A percentile compares a stretch with the other conserved stretches of the same genome.
Conservation (phyloP, 768 basidiomycete species). For the Pleurotus platypus region DNA sequence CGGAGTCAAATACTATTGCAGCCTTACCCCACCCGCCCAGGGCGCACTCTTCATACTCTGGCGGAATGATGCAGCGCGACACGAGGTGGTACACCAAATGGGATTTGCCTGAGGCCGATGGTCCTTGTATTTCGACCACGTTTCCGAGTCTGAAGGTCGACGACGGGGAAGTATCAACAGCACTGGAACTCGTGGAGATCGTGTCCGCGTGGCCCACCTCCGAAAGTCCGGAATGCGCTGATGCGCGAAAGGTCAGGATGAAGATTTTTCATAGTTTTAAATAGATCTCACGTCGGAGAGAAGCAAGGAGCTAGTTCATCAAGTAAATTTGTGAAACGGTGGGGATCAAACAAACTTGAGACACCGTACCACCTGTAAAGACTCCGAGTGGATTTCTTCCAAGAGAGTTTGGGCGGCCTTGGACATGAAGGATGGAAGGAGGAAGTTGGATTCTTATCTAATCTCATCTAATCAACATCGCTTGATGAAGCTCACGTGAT, state of each 20-base stretch:
- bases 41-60: slow-evolving; percentile 19
- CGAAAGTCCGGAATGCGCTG: slow-evolving; percentile 15
- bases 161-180: slow-evolving; percentile 1
- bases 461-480: neutral
- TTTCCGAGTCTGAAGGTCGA: slow-evolving; percentile 44
- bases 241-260: slow-evolving; percentile 4
- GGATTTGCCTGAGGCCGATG: slow-evolving; percentile 72
- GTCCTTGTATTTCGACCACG: slow-evolving; percentile 75
- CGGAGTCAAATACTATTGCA: slow-evolving; percentile 69
- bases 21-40: slow-evolving; percentile 63
- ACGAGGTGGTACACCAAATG: slow-evolving; percentile 70
- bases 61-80: slow-evolving; percentile 55
- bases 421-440: neutral
- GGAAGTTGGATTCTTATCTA: no score
- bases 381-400: slow-evolving; percentile 27
- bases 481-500: neutral
- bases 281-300: slow-evolving; percentile 28
- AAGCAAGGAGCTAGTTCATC: slow-evolving; percentile 37
- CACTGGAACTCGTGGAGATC: no score
- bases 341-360: neutral
- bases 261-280: neutral
- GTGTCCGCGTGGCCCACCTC: no score
- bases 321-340: neutral
- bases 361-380: slow-evolving; percentile 24
- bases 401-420: slow-evolving; percentile 19